phyloP scores from a whole-genome alignment of 1,284 basidiomycete species.

The Laetiporus sulphureus region DNA sequence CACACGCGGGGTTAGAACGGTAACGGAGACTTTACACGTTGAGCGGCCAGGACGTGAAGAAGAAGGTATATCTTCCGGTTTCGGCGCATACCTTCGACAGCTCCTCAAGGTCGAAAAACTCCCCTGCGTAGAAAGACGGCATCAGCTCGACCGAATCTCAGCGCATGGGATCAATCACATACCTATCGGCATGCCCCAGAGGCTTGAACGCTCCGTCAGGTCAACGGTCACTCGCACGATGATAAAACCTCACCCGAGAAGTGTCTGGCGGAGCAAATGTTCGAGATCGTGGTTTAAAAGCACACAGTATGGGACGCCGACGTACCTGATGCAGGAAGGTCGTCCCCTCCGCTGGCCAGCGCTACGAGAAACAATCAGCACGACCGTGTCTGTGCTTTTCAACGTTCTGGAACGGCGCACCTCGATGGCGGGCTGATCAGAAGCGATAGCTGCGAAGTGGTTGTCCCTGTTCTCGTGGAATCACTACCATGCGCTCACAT shows the following conservation, averaged over 20 bases:
- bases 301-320: no score
- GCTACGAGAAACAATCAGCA: constrained; percentile 29
- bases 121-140: constrained; percentile 32
- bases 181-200: constrained; percentile 72
- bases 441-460: constrained; percentile 70
- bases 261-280: constrained; percentile 50
- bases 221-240: constrained; percentile 4
- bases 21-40: constrained; percentile 39
- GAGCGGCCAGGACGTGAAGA: constrained; percentile 69
- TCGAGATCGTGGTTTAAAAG: no score
- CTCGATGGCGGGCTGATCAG: constrained; percentile 70
- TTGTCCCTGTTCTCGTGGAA: constrained; percentile 68
- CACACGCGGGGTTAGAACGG: neutral
- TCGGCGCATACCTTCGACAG: constrained; percentile 50
- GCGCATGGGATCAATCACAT: neutral
- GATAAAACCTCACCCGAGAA: constrained; percentile 51
- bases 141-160: neutral
- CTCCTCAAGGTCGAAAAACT: constrained; percentile 64
- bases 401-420: no score
- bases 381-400: no score
- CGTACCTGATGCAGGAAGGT: constrained; percentile 54
- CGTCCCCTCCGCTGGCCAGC: constrained; percentile 49
- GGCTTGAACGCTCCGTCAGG: no score
- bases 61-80: constrained; percentile 59
- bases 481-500: no score